phyloP scores from a whole-genome alignment of 176 grass and related monocot species.

The Eragrostis nindensis region DNA sequence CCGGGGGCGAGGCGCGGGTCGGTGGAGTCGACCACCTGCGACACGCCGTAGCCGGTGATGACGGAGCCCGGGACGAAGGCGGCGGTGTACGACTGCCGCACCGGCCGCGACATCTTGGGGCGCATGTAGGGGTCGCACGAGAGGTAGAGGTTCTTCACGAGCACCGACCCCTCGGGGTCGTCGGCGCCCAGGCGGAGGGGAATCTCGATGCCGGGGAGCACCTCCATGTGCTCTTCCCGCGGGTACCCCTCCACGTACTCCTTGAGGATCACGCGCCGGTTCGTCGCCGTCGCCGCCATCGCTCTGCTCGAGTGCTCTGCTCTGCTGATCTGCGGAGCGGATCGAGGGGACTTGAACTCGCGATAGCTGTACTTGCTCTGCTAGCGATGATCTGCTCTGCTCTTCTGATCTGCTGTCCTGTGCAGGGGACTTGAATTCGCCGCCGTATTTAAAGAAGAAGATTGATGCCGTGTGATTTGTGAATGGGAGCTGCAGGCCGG shows the following conservation, averaged over 20 bases:
- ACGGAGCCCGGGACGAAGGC: slow-evolving; percentile 55
- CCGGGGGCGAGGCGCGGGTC: slow-evolving; percentile 29
- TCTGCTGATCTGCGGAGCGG: no score
- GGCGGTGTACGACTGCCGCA: slow-evolving; percentile 41
- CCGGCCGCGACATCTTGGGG: slow-evolving; percentile 47
- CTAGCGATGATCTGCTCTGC: neutral
- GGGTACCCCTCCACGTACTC: slow-evolving; percentile 63
- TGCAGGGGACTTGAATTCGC: neutral
- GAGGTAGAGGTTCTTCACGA: slow-evolving; percentile 68
- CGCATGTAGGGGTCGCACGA: slow-evolving; percentile 84
- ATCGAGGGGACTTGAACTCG: no score
- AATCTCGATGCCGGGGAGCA: neutral
- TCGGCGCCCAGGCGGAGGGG: slow-evolving; percentile 25
- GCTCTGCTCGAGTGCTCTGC: neutral
- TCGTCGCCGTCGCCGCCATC: slow-evolving; percentile 1
- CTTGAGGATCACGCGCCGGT: slow-evolving; percentile 60
- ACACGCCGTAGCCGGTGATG: slow-evolving; percentile 61
- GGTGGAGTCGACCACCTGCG: slow-evolving; percentile 42
- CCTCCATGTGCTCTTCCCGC: slow-evolving; percentile 50
- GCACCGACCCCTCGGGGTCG: slow-evolving; percentile 4
- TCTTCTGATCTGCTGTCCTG: neutral
- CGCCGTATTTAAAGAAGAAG: neutral
- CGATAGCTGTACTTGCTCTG: no score
- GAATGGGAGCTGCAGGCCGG: neutral
- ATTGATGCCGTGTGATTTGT: neutral